phyloP scores from a whole-genome alignment of 768 basidiomycete genomes.

The Boletus huronensis region DNA sequence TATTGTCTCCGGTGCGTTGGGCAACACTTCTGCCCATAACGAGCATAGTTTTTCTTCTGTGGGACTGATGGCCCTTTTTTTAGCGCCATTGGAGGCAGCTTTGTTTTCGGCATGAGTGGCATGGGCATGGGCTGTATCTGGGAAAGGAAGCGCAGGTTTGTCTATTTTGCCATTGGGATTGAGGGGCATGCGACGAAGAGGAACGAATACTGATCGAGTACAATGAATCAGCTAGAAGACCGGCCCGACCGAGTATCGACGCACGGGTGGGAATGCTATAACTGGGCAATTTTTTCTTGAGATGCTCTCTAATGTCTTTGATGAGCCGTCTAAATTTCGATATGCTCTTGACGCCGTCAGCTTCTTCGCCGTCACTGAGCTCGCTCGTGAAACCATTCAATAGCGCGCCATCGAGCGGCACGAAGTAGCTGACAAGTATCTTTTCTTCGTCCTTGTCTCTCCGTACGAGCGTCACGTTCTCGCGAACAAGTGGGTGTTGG shows the following conservation, averaged over 20 bases:
- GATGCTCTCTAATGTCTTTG: conserved; percentile 89
- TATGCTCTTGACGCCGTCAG: conserved; percentile 69
- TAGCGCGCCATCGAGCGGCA: conserved; percentile 70
- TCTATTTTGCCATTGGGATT: conserved; percentile 99
- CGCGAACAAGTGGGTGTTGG: conserved; percentile 89
- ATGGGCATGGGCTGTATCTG: conserved; percentile 77
- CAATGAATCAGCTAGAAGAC: conserved; percentile 2
- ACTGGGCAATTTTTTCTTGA: conserved; percentile 94
- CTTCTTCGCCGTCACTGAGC: conserved; percentile 44
- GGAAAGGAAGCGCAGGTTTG: conserved; percentile 97
- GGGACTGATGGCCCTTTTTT: conserved; percentile 45
- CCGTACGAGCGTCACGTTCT: conserved; percentile 95
- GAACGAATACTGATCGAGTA: conserved; percentile 74
- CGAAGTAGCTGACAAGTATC: conserved; percentile 95
- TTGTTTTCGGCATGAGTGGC: conserved; percentile 42
- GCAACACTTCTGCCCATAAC: conserved; percentile 84
- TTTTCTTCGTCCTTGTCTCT: conserved; percentile 99
- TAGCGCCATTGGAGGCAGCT: conserved; percentile 22
- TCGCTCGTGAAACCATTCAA: conserved; percentile 73
- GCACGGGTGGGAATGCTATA: conserved; percentile 89
- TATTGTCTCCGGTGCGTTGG: conserved; percentile 71
- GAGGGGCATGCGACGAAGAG: conserved; percentile 90
- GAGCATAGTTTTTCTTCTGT: conserved; percentile 78
- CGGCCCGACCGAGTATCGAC: conserved; percentile 29
- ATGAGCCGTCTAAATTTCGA: conserved; percentile 83